phyloP scores from a whole-genome alignment of 345 rosid genomes.

The Rhizophora mangle region DNA sequence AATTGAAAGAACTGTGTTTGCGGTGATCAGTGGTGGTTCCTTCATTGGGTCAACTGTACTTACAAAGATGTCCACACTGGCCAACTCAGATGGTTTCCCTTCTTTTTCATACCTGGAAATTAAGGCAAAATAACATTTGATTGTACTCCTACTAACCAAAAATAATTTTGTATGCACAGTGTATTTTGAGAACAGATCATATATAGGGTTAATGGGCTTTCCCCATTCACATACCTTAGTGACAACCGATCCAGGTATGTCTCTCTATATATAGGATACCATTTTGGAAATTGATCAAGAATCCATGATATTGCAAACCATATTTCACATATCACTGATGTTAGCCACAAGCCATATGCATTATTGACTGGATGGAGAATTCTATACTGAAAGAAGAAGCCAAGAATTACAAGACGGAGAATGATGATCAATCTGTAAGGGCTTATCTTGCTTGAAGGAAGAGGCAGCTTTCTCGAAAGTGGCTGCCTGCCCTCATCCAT shows the following conservation, averaged over 20 bases:
- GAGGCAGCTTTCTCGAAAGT: constrained; percentile 86
- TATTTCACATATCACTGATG: constrained; percentile 93
- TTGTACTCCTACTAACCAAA: neutral
- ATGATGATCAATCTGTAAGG: constrained; percentile 86
- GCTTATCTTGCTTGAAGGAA: constrained; percentile 94
- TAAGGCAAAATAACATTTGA: constrained; percentile 5
- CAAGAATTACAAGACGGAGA: constrained; percentile 82
- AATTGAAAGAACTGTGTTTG: constrained; percentile 94
- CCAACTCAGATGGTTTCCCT: constrained; percentile 87
- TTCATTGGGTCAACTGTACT: constrained; percentile 98
- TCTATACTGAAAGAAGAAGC: constrained; percentile 90
- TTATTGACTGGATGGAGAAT: constrained; percentile 84
- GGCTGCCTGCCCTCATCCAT: constrained; percentile 99
- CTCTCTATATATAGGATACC: constrained; percentile 87
- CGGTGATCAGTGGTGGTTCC: constrained; percentile 97
- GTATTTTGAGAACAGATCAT: neutral
- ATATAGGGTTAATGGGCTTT: neutral
- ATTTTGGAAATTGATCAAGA: constrained; percentile 97
- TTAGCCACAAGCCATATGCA: constrained; percentile 94
- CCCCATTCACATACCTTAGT: constrained; percentile 52
- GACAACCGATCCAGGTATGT: constrained; percentile 95
- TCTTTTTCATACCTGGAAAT: constrained; percentile 86
- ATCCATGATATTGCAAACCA: constrained; percentile 99
- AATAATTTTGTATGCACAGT: neutral
- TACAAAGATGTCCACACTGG: constrained; percentile 74